Conservation (phyloP, 169 alveolate species). For the Cryptosporidium ryanae region DNA sequence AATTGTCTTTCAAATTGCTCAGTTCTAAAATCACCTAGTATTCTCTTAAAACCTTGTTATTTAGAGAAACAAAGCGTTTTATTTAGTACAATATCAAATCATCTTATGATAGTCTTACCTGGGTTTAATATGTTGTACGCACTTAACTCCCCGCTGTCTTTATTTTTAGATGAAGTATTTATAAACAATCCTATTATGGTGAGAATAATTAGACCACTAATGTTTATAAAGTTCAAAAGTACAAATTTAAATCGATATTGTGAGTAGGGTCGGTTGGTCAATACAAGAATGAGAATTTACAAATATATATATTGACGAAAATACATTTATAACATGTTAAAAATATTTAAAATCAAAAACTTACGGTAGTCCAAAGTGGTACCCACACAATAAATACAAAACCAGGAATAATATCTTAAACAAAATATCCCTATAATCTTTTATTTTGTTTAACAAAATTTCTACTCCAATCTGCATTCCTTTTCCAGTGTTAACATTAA, state of each 20-base stretch:
- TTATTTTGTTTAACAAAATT: neutral
- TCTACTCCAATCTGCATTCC: neutral
- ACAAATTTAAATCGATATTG: no score
- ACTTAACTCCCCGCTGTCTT: conserved; percentile 15
- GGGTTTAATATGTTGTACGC: conserved; percentile 66
- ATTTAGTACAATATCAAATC: neutral
- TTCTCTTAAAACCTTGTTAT: conserved; percentile 44
- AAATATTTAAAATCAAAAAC: conserved; percentile 1
- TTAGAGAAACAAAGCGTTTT: neutral
- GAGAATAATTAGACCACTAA: conserved; percentile 42
- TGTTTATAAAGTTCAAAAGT: neutral
- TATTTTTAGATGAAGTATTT: conserved; percentile 37
- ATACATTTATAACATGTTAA: neutral
- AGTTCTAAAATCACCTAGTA: conserved; percentile 50
- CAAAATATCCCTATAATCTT: neutral
- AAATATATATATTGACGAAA: neutral
- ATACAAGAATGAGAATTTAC: neutral
- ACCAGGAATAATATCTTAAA: neutral
- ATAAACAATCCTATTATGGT: conserved; percentile 43
- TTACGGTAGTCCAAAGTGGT: conserved; percentile 42
- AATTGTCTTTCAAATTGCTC: conserved; percentile 69
- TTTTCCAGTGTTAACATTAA: no score
- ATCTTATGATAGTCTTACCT: conserved; percentile 18
- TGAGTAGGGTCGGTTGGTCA: no score
- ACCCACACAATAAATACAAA: conserved; percentile 18